Base-by-base conservation (phyloP, 2,329 filamentous ascomycete genomes). In the Monilinia fructicola region DNA sequence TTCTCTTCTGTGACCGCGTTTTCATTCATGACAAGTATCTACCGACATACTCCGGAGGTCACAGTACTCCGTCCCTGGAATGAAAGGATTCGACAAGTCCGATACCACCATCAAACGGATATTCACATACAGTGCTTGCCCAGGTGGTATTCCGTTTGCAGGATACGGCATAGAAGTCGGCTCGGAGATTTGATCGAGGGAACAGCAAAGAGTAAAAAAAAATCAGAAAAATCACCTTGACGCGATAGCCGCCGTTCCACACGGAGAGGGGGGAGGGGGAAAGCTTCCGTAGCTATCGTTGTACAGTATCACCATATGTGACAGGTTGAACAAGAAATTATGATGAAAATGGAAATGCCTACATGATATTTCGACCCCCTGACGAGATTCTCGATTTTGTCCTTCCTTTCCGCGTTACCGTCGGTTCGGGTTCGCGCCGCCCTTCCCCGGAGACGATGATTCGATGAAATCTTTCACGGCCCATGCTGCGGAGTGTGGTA, bases 241-340 rank as follows among this genome's bases (percentile, higher is more conserved):
- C 61, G 61, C 61, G 50, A 64, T 56, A 64, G 61, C 61, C 61
- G 61, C 61, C 50, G 18, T 48, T 59, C 12, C 56, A 59, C 56
- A 48, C 26, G 26, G 18, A 28, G 38, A 31, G 50, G 52, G 26
- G 35, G 26, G 18, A 28, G 38, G 46, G 50, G 52, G 26, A 46
- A 54, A 48, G 23, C n/a, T 46, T 44, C 44, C 56, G 56, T 60
- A 14, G 11, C 54, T 26, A 42, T 60, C 16, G 40, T 3, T 42
- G 16, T 42, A n/a, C n/a, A n/a, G n/a, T n/a, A 42, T 42, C 26
- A 16, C n/a, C 26, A 12, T 44, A 42, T 44, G 60, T 63, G 50
- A 64, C 61, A 23, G 61, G 31, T 55, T 48, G 40, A 52, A 55
- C 50, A 23, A 26, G 31, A 46, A 54, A 46, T 14, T 6, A 55